These are phyloP conservation scores for Sistotremastrum niveocremeum DNA, from an alignment of 768 basidiomycete species.

Conservation along the genomic window DNA sequence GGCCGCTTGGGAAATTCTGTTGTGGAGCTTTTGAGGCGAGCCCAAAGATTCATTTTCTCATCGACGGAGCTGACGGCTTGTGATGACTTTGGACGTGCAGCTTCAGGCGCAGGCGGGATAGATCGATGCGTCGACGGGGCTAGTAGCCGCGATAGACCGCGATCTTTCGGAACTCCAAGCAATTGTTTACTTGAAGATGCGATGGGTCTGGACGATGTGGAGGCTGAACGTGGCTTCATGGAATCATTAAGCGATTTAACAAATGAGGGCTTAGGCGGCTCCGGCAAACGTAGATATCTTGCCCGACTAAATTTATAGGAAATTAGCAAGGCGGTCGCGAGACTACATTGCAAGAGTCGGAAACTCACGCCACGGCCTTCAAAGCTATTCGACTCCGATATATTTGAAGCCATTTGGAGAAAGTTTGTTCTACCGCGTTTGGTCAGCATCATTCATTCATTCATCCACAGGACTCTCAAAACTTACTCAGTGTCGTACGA, in stretches of 20 bases:
- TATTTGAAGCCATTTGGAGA: slow-evolving; percentile 55
- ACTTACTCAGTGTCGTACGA: slow-evolving; percentile 43
- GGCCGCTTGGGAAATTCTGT: no score
- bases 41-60: no score
- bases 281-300: slow-evolving; percentile 62
- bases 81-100: slow-evolving; percentile 1
- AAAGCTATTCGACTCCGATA: slow-evolving; percentile 59
- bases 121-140: slow-evolving; percentile 17
- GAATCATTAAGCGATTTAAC: no score
- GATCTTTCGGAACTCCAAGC: slow-evolving; percentile 16
- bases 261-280: no score
- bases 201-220: no score
- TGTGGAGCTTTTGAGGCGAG: no score
- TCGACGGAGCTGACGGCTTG: background rate
- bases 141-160: slow-evolving; percentile 23
- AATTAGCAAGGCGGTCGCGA: slow-evolving; percentile 3
- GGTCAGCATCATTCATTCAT: background rate
- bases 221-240: no score
- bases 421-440: slow-evolving; percentile 28
- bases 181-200: no score
- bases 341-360: slow-evolving; percentile 2
- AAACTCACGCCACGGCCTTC: slow-evolving; percentile 72
- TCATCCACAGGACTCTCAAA: slow-evolving; percentile 6
- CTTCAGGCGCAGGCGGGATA: slow-evolving; percentile 13
- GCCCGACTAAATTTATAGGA: slow-evolving; percentile 44